Conservation (phyloP, 495 filamentous ascomycete species). For the Daldinia grandis region DNA sequence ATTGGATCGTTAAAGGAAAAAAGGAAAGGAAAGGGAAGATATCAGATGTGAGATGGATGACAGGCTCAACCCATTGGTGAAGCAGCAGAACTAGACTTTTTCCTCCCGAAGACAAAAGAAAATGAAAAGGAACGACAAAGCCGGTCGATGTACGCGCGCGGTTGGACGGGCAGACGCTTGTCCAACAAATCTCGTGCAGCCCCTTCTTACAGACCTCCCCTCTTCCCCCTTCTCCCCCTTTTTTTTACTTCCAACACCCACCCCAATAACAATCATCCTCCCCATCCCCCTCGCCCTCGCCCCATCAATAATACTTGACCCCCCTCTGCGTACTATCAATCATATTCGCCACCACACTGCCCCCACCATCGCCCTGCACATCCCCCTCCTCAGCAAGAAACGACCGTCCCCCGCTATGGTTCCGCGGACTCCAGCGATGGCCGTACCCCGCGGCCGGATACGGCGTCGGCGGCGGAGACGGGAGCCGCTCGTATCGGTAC, state of each 20-base stretch:
- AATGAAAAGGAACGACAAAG: neutral
- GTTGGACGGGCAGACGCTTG: no score
- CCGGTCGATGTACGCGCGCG: neutral
- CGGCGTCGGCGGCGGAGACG: neutral
- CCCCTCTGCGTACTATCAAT: slow-evolving; percentile 37
- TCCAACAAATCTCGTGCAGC: neutral
- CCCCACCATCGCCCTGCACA: slow-evolving; percentile 28
- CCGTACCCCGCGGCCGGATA: neutral
- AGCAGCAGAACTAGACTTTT: neutral
- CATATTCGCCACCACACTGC: slow-evolving; percentile 39
- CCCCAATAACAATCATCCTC: no score
- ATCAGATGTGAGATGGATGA: neutral
- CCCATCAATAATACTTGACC: slow-evolving; percentile 16
- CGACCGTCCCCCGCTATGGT: neutral
- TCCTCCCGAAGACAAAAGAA: neutral
- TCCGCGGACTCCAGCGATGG: neutral
- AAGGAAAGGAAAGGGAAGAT: neutral
- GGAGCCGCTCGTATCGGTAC: neutral
- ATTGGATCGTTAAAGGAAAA: neutral
- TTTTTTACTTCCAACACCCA: no score
- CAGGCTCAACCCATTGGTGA: neutral
- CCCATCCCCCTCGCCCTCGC: neutral
- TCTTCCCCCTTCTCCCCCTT: neutral
- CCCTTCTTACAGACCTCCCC: neutral
- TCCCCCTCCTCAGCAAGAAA: slow-evolving; percentile 1